Evolutionary conservation across 2,329 filamentous ascomycete genomes (phyloP).

Genomic region (Pseudogymnoascus sp.): DNA sequence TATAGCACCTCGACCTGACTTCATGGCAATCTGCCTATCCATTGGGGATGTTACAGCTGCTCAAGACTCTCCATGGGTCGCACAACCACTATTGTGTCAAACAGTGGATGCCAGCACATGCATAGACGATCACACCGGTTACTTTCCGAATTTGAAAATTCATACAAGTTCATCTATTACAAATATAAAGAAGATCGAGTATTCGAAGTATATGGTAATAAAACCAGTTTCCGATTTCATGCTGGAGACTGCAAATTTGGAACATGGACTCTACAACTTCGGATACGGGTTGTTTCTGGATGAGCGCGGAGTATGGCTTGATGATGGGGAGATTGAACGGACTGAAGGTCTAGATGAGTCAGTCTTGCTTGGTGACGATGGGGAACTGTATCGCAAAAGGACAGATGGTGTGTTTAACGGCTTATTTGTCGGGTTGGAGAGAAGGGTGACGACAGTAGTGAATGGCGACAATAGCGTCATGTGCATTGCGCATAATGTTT

Average conservation of each 20-base stretch:
- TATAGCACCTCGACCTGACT: not conserved
- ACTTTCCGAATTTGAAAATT: not conserved
- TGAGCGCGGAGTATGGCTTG: not conserved
- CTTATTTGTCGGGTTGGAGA: not conserved
- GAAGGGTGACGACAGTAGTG: not conserved
- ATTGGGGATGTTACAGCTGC: not conserved
- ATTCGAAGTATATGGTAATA: not conserved
- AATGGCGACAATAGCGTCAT: not conserved
- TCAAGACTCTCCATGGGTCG: no score
- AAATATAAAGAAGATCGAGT: not conserved
- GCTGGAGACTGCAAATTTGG: not conserved
- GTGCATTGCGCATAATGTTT: no score
- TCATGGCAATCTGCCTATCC: not conserved
- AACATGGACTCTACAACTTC: not conserved
- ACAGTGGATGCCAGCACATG: not conserved
- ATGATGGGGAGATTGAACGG: not conserved
- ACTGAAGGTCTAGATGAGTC: not conserved
- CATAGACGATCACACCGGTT: not conserved
- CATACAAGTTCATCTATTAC: not conserved
- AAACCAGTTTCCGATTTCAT: not conserved
- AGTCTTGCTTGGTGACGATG: not conserved
- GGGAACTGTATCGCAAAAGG: not conserved
- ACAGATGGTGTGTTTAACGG: not conserved
- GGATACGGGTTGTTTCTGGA: not conserved
- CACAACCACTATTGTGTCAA: no score